phyloP scores from a whole-genome alignment of 2,329 filamentous ascomycete species.

The Xylaria sp. region DNA sequence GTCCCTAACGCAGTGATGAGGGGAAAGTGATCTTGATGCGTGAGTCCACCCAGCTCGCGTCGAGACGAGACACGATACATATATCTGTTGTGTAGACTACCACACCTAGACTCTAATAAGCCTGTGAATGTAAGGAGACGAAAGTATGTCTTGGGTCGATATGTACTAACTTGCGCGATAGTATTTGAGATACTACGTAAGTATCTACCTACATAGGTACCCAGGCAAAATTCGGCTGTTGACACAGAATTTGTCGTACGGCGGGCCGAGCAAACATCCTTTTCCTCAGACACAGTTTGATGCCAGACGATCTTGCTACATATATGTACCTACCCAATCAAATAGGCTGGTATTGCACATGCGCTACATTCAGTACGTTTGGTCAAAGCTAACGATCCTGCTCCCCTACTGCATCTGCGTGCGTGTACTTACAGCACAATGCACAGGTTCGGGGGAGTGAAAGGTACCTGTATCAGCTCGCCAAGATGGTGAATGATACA shows the following conservation, averaged over 20 bases:
- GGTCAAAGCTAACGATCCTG: constrained; percentile 6
- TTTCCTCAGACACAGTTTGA: constrained; percentile 2
- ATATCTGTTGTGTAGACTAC: too few species aligned
- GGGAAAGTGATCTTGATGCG: too few species aligned
- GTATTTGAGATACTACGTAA: background rate
- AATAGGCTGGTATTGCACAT: constrained; percentile 6
- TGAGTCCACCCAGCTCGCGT: background rate
- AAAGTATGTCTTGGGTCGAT: too few species aligned
- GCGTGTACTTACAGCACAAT: background rate
- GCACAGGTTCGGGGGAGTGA: background rate
- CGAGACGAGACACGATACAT: background rate
- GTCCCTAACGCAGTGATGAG: too few species aligned
- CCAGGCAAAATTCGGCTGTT: background rate
- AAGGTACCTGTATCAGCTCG: background rate
- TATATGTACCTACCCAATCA: constrained; percentile 15
- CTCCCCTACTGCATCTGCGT: background rate
- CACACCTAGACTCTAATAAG: too few species aligned
- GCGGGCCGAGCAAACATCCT: too few species aligned
- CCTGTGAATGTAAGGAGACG: too few species aligned
- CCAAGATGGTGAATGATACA: background rate
- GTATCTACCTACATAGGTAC: background rate
- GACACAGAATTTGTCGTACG: background rate
- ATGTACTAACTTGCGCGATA: too few species aligned
- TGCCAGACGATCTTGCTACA: background rate
- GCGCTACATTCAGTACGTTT: background rate